Conservation (phyloP, 1,139 yeast genomes). For the Suhomyces guaymorum region DNA sequence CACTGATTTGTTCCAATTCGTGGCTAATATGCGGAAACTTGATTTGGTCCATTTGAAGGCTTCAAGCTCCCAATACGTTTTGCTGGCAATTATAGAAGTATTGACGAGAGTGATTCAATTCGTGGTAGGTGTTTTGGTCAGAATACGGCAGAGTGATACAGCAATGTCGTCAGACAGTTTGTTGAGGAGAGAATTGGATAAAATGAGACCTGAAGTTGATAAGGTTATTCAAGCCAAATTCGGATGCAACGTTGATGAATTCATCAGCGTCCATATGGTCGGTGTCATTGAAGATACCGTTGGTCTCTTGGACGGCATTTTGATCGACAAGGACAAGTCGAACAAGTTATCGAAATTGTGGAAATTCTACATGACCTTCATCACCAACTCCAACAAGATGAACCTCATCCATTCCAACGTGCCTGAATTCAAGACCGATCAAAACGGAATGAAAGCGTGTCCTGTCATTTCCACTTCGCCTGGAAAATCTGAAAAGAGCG, state of each 20-base stretch:
- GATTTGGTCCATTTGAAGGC: slow-evolving; percentile 15
- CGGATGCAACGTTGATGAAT: slow-evolving; percentile 16
- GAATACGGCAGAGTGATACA: slow-evolving; percentile 16
- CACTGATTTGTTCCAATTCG: slow-evolving; percentile 21
- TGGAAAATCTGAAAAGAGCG: slow-evolving; percentile 7
- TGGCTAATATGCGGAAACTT: slow-evolving; percentile 12
- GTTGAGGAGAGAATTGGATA: slow-evolving; percentile 8
- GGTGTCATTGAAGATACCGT: slow-evolving; percentile 25
- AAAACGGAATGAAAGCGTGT: slow-evolving; percentile 14
- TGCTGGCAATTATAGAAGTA: slow-evolving; percentile 32
- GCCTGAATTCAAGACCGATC: slow-evolving; percentile 26
- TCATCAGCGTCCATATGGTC: slow-evolving; percentile 22
- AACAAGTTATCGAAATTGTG: slow-evolving; percentile 38
- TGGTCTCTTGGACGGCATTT: slow-evolving; percentile 17
- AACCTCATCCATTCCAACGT: slow-evolving; percentile 35
- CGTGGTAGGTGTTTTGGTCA: slow-evolving; percentile 36
- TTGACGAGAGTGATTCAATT: slow-evolving; percentile 38
- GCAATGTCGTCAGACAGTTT: slow-evolving; percentile 1
- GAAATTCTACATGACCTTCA: slow-evolving; percentile 43
- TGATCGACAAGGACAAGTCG: slow-evolving; percentile 24
- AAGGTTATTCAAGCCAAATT: slow-evolving; percentile 8
- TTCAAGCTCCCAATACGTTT: slow-evolving; percentile 26
- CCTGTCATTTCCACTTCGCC: slow-evolving; percentile 17
- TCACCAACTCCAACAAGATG: slow-evolving; percentile 33
- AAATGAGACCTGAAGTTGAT: slow-evolving; percentile 10